Evolutionary conservation across 148 eudicot genomes (phyloP).

Genomic region (Selenicereus undatus): DNA sequence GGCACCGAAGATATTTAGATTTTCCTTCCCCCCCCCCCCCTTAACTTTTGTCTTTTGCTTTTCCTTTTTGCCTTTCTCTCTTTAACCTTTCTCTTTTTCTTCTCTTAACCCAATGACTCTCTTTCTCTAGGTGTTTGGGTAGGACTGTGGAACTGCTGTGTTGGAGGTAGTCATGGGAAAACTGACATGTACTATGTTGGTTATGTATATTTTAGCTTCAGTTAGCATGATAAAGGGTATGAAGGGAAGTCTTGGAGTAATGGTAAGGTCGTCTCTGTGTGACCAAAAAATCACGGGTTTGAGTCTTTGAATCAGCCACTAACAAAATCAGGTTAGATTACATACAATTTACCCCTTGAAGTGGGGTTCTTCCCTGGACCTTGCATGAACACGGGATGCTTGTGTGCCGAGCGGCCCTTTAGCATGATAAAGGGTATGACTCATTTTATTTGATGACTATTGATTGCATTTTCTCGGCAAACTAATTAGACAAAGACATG

Average conservation of each 20-base stretch:
- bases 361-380: too few species aligned
- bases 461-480: neutral
- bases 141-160: neutral
- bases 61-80: slow-evolving; percentile 16
- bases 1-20: neutral
- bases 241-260: too few species aligned
- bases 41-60: slow-evolving; percentile 21
- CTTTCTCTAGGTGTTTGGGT: neutral
- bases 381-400: too few species aligned
- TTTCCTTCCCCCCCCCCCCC: neutral
- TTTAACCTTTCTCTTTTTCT: slow-evolving; percentile 8
- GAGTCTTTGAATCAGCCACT: too few species aligned
- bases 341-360: too few species aligned
- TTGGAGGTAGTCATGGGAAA: neutral
- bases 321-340: too few species aligned
- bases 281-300: too few species aligned
- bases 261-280: too few species aligned
- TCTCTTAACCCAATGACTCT: neutral
- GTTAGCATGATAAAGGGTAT: too few species aligned
- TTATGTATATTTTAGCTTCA: too few species aligned
- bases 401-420: too few species aligned
- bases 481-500: neutral
- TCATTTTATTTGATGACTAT: neutral
- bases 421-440: too few species aligned
- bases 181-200: neutral